Evolutionary conservation across 2,329 filamentous ascomycete species (phyloP).

Genomic region (Sporothrix protearum): DNA sequence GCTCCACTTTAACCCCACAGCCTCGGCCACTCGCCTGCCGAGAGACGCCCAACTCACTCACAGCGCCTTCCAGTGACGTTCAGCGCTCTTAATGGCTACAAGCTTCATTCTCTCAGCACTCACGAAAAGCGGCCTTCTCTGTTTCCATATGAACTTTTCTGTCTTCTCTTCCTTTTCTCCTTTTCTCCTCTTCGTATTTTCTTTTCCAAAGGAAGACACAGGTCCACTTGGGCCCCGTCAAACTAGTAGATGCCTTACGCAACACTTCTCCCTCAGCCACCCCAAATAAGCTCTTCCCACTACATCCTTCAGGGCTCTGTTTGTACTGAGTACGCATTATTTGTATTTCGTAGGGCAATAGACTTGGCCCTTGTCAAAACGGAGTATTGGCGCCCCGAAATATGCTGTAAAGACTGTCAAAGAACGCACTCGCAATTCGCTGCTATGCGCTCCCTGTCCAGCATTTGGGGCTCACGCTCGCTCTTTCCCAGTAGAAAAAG

Average conservation of each 20-base stretch:
- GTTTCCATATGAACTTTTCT: neutral
- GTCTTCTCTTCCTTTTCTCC: neutral
- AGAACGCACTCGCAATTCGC: neutral
- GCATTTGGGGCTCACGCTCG: neutral
- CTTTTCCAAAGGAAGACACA: neutral
- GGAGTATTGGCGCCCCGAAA: neutral
- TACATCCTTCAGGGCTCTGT: neutral
- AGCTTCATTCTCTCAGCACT: neutral
- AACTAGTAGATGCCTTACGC: constrained; percentile 9
- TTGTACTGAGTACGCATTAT: neutral
- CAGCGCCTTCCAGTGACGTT: neutral
- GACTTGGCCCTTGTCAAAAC: neutral
- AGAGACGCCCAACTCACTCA: neutral
- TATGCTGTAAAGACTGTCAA: constrained; percentile 2
- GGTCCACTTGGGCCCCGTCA: neutral
- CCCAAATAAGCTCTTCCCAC: neutral
- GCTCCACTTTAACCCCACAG: constrained; percentile 2
- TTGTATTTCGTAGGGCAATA: neutral
- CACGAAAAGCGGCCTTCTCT: neutral
- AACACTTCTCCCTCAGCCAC: neutral
- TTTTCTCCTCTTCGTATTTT: neutral
- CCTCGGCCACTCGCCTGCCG: constrained; percentile 15
- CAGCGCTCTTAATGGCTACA: neutral
- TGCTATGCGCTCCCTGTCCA: neutral
- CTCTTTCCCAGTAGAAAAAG: neutral